Conservation (phyloP, 148 eudicot genomes). For the Spergularia marina region DNA sequence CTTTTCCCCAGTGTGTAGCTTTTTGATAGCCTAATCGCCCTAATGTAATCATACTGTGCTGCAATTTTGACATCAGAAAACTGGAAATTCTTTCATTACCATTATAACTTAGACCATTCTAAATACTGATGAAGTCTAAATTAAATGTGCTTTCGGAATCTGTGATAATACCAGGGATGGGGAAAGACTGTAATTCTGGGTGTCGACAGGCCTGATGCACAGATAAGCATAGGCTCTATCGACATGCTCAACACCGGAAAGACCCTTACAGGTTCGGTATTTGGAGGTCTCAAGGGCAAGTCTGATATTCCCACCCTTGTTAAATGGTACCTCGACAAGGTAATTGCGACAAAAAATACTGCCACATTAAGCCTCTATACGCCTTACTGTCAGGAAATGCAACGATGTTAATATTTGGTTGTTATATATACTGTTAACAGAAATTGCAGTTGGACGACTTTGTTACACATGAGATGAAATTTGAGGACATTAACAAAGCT, state of each 20-base stretch:
- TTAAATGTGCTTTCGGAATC: not conserved
- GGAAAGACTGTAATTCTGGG: slow-evolving; percentile 87
- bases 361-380: not conserved
- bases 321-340: slow-evolving; percentile 78
- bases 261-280: slow-evolving; percentile 55
- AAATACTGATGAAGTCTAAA: not conserved
- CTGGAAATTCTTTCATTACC: not conserved
- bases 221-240: slow-evolving; percentile 42
- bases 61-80: too few species aligned
- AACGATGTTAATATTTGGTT: not conserved
- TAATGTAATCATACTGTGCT: too few species aligned
- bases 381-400: not conserved
- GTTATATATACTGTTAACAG: slow-evolving; percentile 20
- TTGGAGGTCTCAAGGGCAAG: slow-evolving; percentile 85
- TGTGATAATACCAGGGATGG: slow-evolving; percentile 61
- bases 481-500: slow-evolving; percentile 51
- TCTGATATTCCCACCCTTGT: slow-evolving; percentile 64
- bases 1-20: not conserved
- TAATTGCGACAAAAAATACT: slow-evolving; percentile 12
- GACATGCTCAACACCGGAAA: slow-evolving; percentile 57
- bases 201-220: slow-evolving; percentile 68
- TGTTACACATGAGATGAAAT: slow-evolving; percentile 48
- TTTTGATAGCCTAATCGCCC: too few species aligned
- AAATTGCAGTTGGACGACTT: slow-evolving; percentile 47
- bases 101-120: too few species aligned